These are phyloP conservation scores for Dacryopinax spathularia DNA, from an alignment of 768 basidiomycete species.

Conservation along the genomic window DNA sequence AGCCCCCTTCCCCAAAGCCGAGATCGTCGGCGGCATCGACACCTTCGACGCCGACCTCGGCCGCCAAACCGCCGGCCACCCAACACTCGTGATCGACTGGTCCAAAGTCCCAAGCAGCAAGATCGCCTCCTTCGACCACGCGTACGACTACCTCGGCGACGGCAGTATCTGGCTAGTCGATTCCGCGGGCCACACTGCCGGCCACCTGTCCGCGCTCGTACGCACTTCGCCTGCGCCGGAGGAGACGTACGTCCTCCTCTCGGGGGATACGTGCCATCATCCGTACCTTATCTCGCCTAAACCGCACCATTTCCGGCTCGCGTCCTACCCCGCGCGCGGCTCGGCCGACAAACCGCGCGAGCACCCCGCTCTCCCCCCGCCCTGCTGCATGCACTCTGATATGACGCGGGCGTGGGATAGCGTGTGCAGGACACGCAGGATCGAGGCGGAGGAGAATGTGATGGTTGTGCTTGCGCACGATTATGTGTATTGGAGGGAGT, in stretches of 20 bases:
- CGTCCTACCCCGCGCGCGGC: neutral
- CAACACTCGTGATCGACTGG: constrained; percentile 7
- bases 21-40: neutral
- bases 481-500: neutral
- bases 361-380: constrained; percentile 2
- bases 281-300: neutral
- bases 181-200: constrained; percentile 8
- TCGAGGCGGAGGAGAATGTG: constrained; percentile 1
- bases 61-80: neutral
- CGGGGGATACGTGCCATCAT: constrained; percentile 12
- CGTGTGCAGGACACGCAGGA: constrained; percentile 9
- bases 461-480: constrained; percentile 12
- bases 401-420: neutral
- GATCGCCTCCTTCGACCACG: constrained; percentile 9
- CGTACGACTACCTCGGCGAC: constrained; percentile 11
- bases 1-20: neutral
- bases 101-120: neutral
- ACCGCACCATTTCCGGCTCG: neutral
- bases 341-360: neutral
- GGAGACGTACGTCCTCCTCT: constrained; percentile 9
- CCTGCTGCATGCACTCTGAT: constrained; percentile 9
- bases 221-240: constrained; percentile 2
- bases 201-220: constrained; percentile 9
- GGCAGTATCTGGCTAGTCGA: constrained; percentile 7
- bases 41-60: neutral